A percentile compares a stretch with the other conserved stretches of the same genome.
Conservation (phyloP, 2,329 filamentous ascomycete species). For the Pseudopithomyces chartarum region DNA sequence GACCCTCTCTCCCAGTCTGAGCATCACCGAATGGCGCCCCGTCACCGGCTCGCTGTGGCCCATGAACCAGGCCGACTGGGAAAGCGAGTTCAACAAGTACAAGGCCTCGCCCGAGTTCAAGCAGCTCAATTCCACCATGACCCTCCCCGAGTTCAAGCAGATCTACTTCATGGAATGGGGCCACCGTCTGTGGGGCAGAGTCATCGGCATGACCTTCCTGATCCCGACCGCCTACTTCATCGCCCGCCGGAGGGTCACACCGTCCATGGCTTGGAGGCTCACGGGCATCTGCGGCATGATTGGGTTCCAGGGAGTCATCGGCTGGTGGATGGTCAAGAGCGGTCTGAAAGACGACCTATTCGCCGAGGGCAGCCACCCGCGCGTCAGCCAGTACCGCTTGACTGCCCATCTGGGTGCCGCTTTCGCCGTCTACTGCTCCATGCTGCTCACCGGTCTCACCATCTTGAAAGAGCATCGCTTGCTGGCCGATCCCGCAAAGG, state of each 20-base stretch:
- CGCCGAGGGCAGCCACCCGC: constrained; percentile 83
- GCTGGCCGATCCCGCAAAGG: constrained; percentile 68
- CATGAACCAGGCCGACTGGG: constrained; percentile 79
- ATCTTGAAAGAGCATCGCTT: constrained; percentile 80
- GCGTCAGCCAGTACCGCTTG: constrained; percentile 92
- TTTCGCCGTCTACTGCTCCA: constrained; percentile 90
- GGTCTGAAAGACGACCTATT: constrained; percentile 96
- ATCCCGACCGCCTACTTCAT: constrained; percentile 89
- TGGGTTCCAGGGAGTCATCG: constrained; percentile 91
- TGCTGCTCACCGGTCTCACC: constrained; percentile 86
- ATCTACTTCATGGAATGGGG: constrained; percentile 99
- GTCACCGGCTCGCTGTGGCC: constrained; percentile 92
- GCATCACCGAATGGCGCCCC: constrained; percentile 98
- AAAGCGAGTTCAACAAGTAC: constrained; percentile 92
- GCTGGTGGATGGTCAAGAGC: constrained; percentile 99
- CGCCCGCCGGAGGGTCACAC: constrained; percentile 75
- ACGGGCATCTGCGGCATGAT: constrained; percentile 86
- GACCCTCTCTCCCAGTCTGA: constrained; percentile 65
- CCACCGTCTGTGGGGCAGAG: constrained; percentile 90
- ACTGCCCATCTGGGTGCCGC: constrained; percentile 88
- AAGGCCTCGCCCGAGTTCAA: constrained; percentile 90
- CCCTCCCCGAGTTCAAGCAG: constrained; percentile 90
- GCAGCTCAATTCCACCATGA: constrained; percentile 91
- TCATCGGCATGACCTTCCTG: constrained; percentile 89
- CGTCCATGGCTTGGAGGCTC: constrained; percentile 76